Evolutionary conservation across 805 yeast genomes (phyloP), one percentile per base, ranked within the genome.

Genomic region (Kuraishia ogatae): DNA sequence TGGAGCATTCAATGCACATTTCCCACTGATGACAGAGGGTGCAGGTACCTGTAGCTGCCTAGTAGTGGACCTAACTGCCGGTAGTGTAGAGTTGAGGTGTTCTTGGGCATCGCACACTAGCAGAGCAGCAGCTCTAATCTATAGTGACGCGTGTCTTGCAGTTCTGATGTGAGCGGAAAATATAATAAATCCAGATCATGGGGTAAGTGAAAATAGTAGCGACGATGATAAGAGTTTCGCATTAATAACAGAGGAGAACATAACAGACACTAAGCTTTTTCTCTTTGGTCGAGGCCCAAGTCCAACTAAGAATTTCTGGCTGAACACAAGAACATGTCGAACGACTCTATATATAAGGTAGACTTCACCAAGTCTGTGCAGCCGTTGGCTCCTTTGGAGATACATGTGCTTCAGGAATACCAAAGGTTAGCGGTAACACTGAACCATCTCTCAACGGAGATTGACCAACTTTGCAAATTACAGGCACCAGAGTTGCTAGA

Each of bases 391-490:
- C 46, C 39, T n/a, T 50, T 50, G 15, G 55, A 51, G 17, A n/a
- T 50, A 10, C 20, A 54, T 5, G 24, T 39, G 17, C 49, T 39
- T 13, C 39, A 24, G 48, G 76, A 74, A 63, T 75, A 75, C 64
- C 74, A 70, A 55, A 57, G 61, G 2, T 60, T 75, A 23, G 75
- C 74, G 2, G 51, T 60, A 22, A 72, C 72, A 56, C 60, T 74
- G 50, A 60, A 63, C 48, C 58, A 63, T 19, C 64, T 75, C 19
- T 57, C 75, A 17, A 57, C 58, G 2, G 77, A 74, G 55, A 65
- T 75, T 43, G 60, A 61, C 26, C 63, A 62, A 48, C 61, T 75
- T 53, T 54, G 50, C 39, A 55, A 54, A 21, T 58, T 67, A 50
- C 51, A 66, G 13, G 71, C 74, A 4, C 69, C 67, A 53, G 64